Evolutionary conservation across 148 eudicot genomes (phyloP).

Genomic region (Suaeda aralocaspica): DNA sequence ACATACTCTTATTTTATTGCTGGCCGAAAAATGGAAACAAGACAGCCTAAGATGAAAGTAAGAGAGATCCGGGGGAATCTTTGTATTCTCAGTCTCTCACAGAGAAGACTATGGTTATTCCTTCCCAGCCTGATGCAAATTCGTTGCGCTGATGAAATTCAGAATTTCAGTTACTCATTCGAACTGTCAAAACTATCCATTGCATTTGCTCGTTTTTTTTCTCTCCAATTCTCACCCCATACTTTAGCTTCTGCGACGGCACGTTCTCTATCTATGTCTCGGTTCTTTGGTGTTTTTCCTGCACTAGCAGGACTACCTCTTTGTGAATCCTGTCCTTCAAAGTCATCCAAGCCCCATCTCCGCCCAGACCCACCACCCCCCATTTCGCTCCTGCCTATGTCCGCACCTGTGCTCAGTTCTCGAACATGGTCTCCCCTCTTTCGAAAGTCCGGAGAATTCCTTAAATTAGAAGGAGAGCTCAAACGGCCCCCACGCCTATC

Average conservation of each 20-base stretch:
- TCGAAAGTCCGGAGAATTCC: conserved; percentile 68
- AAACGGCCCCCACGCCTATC: conserved; percentile 43
- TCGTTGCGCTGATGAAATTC: not conserved
- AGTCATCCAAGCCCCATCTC: conserved; percentile 57
- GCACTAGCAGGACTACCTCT: conserved; percentile 67
- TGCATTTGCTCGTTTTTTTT: conserved; percentile 51
- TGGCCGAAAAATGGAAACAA: conserved; percentile 21
- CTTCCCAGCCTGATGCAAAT: conserved; percentile 2
- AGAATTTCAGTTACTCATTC: conserved; percentile 34
- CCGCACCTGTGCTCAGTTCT: conserved; percentile 53
- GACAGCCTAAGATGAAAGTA: conserved; percentile 16
- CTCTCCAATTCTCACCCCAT: conserved; percentile 97
- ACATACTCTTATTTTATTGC: conserved; percentile 27
- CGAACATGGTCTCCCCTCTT: conserved; percentile 51
- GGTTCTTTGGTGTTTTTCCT: conserved; percentile 65
- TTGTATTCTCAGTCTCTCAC: conserved; percentile 8
- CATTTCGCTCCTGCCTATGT: conserved; percentile 52
- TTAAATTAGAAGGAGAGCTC: conserved; percentile 64
- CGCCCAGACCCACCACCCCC: conserved; percentile 71
- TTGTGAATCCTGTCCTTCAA: conserved; percentile 50
- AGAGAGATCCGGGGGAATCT: not conserved
- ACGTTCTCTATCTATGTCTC: conserved; percentile 76
- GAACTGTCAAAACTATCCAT: conserved; percentile 69
- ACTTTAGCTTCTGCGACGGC: conserved; percentile 95
- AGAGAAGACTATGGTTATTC: conserved; percentile 1